A percentile compares a stretch with the other conserved stretches of the same genome.
Conservation (phyloP, 2,329 filamentous ascomycete species). For the Arachnopeziza araneosa region DNA sequence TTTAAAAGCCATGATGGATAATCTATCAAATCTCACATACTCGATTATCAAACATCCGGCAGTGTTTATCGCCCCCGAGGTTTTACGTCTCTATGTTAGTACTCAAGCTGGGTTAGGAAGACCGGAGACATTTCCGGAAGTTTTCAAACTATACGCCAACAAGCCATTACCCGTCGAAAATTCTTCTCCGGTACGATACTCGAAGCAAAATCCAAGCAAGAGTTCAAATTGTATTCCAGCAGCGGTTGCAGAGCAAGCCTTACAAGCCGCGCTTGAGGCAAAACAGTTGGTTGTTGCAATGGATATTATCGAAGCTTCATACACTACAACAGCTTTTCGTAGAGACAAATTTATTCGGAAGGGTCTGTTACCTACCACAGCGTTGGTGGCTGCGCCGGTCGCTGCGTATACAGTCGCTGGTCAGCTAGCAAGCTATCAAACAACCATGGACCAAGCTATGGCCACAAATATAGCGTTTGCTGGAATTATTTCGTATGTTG, state of each 20-base stretch:
- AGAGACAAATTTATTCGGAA: constrained; percentile 62
- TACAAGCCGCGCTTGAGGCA: constrained; percentile 73
- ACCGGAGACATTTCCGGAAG: constrained; percentile 70
- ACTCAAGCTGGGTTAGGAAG: constrained; percentile 68
- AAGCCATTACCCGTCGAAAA: constrained; percentile 67
- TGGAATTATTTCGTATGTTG: constrained; percentile 77
- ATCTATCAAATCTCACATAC: constrained; percentile 58
- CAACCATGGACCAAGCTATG: constrained; percentile 67
- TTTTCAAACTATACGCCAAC: constrained; percentile 75
- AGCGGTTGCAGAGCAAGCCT: constrained; percentile 64
- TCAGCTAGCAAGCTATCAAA: constrained; percentile 60
- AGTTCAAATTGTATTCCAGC: constrained; percentile 66
- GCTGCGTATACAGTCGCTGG: constrained; percentile 66
- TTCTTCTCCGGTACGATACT: constrained; percentile 54
- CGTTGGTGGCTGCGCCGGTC: constrained; percentile 53
- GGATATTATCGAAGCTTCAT: constrained; percentile 65
- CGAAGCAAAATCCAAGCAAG: constrained; percentile 59
- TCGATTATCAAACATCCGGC: constrained; percentile 66
- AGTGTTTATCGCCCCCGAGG: constrained; percentile 70
- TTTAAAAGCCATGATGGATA: constrained; percentile 33
- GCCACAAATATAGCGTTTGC: constrained; percentile 76
- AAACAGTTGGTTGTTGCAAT: constrained; percentile 75
- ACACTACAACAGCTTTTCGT: constrained; percentile 59
- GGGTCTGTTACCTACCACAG: constrained; percentile 53
- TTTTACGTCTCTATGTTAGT: constrained; percentile 70